Percentiles rank a stretch among this genome's conserved stretches.
Conservation (phyloP, 1,139 yeast genomes). For the Blastobotrys serpentis region DNA sequence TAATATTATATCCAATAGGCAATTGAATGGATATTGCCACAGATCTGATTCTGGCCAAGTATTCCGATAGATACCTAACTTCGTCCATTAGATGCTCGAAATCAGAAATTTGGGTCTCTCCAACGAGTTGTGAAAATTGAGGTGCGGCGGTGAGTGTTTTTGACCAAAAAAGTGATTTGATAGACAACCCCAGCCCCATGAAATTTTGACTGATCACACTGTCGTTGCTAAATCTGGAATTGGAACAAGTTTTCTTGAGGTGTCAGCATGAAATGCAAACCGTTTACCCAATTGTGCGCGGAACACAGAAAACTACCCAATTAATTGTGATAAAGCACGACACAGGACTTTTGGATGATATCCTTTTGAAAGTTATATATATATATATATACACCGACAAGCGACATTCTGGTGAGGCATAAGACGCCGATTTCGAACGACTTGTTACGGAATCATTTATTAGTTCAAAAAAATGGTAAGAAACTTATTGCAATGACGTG, state of each 20-base stretch:
- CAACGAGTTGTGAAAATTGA: no score
- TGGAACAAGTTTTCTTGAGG: not conserved
- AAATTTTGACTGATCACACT: not conserved
- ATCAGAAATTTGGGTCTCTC: no score
- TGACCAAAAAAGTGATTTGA: not conserved
- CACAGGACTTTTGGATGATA: no score
- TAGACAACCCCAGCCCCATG: not conserved
- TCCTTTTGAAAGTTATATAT: no score
- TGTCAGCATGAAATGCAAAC: not conserved
- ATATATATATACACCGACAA: no score
- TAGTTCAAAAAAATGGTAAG: no score
- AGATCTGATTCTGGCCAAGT: conserved; percentile 34
- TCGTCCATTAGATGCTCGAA: no score
- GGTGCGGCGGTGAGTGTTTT: no score
- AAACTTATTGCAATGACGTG: not conserved
- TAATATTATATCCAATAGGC: conserved; percentile 19
- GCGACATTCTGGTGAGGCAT: no score
- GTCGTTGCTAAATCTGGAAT: not conserved
- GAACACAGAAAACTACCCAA: conserved; percentile 1
- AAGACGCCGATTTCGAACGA: no score
- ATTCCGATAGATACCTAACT: conserved; percentile 33
- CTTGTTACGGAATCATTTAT: no score
- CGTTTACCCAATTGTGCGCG: not conserved
- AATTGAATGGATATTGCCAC: conserved; percentile 31
- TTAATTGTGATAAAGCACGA: not conserved